Base-by-base conservation (phyloP, 768 basidiomycete genomes). In the Collybia nuda region DNA sequence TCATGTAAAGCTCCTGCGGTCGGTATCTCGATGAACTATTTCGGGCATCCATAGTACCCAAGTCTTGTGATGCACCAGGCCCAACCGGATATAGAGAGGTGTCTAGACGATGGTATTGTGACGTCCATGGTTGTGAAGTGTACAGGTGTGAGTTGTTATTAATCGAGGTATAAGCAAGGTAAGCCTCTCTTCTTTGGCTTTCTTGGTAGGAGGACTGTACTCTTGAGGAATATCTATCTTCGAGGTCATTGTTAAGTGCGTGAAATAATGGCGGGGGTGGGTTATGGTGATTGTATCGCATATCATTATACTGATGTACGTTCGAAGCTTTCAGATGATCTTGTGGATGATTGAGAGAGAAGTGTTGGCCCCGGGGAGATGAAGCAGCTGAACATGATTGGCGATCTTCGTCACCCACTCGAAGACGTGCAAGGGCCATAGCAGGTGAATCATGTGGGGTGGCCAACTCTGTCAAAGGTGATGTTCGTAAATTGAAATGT, bases 371-470 rank as follows among this genome's bases (percentile, higher is more conserved):
- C 7, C 14, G 32, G 32, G 2, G 12, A 6, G 32, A 32, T 32
- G 32, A 14, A 11, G 6, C 35, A 40, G 54, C 36, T 39, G 52
- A 32, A 42, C 50, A 43, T 22, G 43, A 24, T 23, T 60, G 48
- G 23, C 64, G 65, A 32, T 62, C 61, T 42, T 77, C 74, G 54
- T 77, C 71, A 41, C 60, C 64, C 42, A 79, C 65, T 38, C 67
- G 69, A 26, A 75, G 68, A 53, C 74, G 70, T 56, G 75, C 75
- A 57, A 82, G 52, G 48, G 76, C 69, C 56, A 70, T 51, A 40
- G 70, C 65, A 26, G 67, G 65, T 45, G 72, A 73, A 49, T 71
- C 68, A 23, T 53, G 67, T 29, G 47, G 22, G 32, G 32, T 32
- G 14, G 6, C 32, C 14, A 32, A 14, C 32, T 32, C 32, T 32